Base-by-base conservation (phyloP, 768 basidiomycete genomes). In the Hericium erinaceus region DNA sequence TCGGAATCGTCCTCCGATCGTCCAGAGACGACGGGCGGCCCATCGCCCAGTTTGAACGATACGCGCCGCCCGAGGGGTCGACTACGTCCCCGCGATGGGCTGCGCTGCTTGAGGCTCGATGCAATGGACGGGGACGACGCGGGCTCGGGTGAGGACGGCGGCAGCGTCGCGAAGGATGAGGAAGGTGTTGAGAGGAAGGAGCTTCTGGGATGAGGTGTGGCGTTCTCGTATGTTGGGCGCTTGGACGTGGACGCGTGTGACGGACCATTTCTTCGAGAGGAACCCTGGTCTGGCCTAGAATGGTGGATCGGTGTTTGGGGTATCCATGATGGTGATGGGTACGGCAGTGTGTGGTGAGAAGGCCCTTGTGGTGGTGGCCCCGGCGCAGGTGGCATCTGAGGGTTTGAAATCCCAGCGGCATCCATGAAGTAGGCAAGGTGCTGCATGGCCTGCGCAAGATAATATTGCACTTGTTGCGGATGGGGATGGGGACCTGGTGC, bases 1-100 rank as follows among this genome's bases (percentile, higher is more conserved):
- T 46, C 44, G 10, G 20, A 20, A n/a, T 46, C 44, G 44, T 46
- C 44, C 11, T 46, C 15, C 8, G 8, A n/a, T 20, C 44, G n/a
- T n/a, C 44, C 20, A 18, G 44, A n/a, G 20, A 46, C n/a, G n/a
- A 46, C 44, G 44, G 44, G 52, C 44, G 40, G 39, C 40, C 40
- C 46, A 41, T 41, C 68, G 33, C 69, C 69, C n/a, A 81, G 61
- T 58, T 68, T 72, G 65, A 86, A 86, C 11, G 83, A 82, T 2
- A 85, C 83, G 22, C 73, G 73, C 58, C 83, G 74, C 9, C 79
- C 82, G 33, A 77, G 68, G 18, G 83, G 81, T 52, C 69, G 75
- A 67, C 83, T 82, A 53, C 79, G 73, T 28, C 71, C 68, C 24
- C 78, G 78, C 60, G 15, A 65, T 60, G 49, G 69, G 57, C 13